Conservation (phyloP, 2,329 filamentous ascomycete species). For the Trichothecium roseum region DNA sequence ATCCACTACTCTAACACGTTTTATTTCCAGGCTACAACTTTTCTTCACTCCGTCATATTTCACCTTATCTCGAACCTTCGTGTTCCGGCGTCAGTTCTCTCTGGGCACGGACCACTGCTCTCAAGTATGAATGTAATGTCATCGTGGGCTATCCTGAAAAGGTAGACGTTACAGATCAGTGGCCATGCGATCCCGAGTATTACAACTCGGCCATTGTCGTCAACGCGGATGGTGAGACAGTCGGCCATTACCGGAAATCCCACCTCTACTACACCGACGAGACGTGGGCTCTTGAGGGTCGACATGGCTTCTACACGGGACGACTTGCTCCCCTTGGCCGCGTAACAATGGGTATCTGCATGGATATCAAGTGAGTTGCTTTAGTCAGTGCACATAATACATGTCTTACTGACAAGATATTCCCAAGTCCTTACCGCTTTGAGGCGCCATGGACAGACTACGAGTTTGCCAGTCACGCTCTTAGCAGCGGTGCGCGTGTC, state of each 20-base stretch:
- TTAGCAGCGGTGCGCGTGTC: slow-evolving; percentile 45
- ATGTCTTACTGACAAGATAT: too few species aligned
- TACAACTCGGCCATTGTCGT: slow-evolving; percentile 46
- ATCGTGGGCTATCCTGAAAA: slow-evolving; percentile 67
- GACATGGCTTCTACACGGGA: slow-evolving; percentile 35
- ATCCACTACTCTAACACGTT: not conserved
- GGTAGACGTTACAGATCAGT: slow-evolving; percentile 37
- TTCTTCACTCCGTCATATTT: slow-evolving; percentile 54
- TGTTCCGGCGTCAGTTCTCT: slow-evolving; percentile 55
- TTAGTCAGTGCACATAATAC: not conserved
- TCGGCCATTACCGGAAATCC: slow-evolving; percentile 51
- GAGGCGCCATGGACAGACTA: slow-evolving; percentile 25
- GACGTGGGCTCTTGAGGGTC: slow-evolving; percentile 47
- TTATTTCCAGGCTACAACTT: slow-evolving; percentile 60
- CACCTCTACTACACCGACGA: slow-evolving; percentile 51
- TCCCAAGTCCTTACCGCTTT: slow-evolving; percentile 26
- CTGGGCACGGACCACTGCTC: slow-evolving; percentile 59
- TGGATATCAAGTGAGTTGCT: slow-evolving; percentile 46
- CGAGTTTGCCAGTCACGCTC: slow-evolving; percentile 42
- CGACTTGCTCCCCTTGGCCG: slow-evolving; percentile 36
- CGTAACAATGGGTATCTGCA: slow-evolving; percentile 48
- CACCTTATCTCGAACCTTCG: slow-evolving; percentile 56
- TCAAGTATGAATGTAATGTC: slow-evolving; percentile 56
- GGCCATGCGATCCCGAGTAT: slow-evolving; percentile 41
- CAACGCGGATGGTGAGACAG: slow-evolving; percentile 44